Base-by-base conservation (phyloP, 78 protist genomes). In the slime mould (Dictyostelium discoideum) region DNA sequence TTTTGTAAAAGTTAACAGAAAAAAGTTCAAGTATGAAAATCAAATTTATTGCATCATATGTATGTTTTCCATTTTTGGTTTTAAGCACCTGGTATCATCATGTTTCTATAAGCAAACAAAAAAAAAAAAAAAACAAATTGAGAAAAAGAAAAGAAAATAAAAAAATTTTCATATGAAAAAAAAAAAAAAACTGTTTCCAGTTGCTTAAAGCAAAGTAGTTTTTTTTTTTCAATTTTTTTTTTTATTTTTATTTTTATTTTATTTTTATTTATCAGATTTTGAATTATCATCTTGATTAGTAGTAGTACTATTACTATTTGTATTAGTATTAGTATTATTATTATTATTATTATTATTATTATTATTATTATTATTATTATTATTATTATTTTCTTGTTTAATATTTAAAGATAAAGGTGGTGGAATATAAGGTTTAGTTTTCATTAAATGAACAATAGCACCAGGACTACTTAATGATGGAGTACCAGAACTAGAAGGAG, bases 391-490 rank as follows among this genome's bases (percentile, higher is more conserved):
- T 3, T 86, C 42, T 26, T 14, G 84, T 10, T 50, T 78, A 20
- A 86, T 84, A 86, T 86, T 86, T 54, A 86, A 86, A 46, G 92
- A 86, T 29, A 86, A 39, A 8, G 92, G 92, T n/a, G 92, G 92
- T 76, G 92, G 92, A 46, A 60, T 50, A 37, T 29, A 50, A 32
- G 87, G 50, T 84, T 50, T 60, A n/a, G 79, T 32, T 82, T 82
- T 54, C 85, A 44, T 44, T 44, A 44, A 42, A 26, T 44, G 85
- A 79, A 74, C 81, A 1, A 74, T 79, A 4, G 85, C 85, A 16
- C 50, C 67, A 40, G 85, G 85, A n/a, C 37, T 42, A 32, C 20
- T 22, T 24, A 50, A 50, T 50, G 16, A 26, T 8, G 76, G 29
- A 24, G 37, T 76, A 14, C 16, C 29, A 29, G n/a, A 8, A 54